Evolutionary conservation across 345 rosid genomes (phyloP).

Genomic region (Physaria fendleri): DNA sequence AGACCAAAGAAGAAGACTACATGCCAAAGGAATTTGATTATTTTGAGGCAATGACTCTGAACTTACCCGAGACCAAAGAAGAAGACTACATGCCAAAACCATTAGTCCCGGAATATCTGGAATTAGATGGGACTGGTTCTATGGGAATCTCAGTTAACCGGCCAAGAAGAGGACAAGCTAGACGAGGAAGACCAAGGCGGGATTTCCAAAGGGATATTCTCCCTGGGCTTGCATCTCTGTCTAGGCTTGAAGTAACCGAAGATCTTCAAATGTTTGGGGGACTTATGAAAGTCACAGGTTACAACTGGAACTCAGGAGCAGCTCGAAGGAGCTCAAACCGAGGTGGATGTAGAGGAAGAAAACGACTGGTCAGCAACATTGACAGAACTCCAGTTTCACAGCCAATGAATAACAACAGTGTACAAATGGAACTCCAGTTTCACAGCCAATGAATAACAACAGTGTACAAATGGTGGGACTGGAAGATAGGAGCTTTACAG

Average conservation of each 20-base stretch:
- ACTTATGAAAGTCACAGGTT: conserved; percentile 76
- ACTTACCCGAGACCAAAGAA: conserved; percentile 51
- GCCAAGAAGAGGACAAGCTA: conserved; percentile 64
- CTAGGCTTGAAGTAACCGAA: conserved; percentile 86
- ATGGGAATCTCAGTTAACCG: conserved; percentile 31
- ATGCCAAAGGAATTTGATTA: conserved; percentile 73
- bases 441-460: no score
- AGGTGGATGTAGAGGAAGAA: conserved; percentile 71
- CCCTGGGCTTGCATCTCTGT: conserved; percentile 79
- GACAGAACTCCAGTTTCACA: no score
- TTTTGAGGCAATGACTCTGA: conserved; percentile 80
- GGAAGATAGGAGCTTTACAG: no score
- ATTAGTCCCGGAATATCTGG: conserved; percentile 49
- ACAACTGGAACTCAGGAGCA: conserved; percentile 55
- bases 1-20: conserved; percentile 73
- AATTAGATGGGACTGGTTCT: conserved; percentile 46
- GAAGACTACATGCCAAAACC: conserved; percentile 90
- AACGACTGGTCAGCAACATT: conserved; percentile 36
- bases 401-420: no score
- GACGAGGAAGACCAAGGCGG: conserved; percentile 93
- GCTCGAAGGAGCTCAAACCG: conserved; percentile 70
- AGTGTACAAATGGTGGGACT: no score
- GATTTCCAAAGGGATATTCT: conserved; percentile 98
- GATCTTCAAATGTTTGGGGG: conserved; percentile 92
- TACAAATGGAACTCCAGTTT: no score